Conservation (phyloP, 2,329 filamentous ascomycete genomes). For the Fusarium keratoplasticum region DNA sequence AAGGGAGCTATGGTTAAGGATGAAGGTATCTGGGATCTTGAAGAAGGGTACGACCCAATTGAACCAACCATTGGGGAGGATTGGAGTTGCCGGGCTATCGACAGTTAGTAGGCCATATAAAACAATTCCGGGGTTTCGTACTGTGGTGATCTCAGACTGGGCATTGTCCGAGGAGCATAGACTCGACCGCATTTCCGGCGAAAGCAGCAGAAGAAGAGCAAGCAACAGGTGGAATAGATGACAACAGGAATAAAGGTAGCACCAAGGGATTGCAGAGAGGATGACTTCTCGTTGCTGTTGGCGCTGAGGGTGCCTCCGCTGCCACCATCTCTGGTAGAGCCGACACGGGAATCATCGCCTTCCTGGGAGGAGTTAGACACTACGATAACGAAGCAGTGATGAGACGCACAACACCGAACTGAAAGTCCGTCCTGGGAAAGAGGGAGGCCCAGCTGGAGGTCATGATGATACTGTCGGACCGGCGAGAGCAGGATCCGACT, state of each 20-base stretch:
- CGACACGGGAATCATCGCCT: conserved; percentile 49
- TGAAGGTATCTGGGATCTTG: conserved; percentile 78
- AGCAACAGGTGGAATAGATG: conserved; percentile 62
- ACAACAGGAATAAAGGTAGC: conserved; percentile 66
- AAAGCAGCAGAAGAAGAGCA: conserved; percentile 61
- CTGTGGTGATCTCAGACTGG: conserved; percentile 60
- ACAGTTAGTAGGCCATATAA: conserved; percentile 1
- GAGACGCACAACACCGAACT: conserved; percentile 27
- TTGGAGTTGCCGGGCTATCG: conserved; percentile 66
- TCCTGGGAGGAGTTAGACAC: conserved; percentile 12
- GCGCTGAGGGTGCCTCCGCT: conserved; percentile 51
- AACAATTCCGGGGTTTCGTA: conserved; percentile 34
- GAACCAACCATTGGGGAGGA: conserved; percentile 69
- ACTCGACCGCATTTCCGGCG: conserved; percentile 63
- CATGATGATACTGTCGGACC: conserved; percentile 16
- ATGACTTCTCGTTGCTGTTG: conserved; percentile 47
- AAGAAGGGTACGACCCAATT: conserved; percentile 78
- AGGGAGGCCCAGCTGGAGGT: conserved; percentile 21
- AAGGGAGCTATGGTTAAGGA: conserved; percentile 90
- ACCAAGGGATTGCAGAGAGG: conserved; percentile 53
- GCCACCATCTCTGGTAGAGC: conserved; percentile 50
- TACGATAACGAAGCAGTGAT: neutral
- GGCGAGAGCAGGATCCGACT: neutral
- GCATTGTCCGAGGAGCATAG: conserved; percentile 65
- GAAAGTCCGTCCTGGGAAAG: conserved; percentile 20